Percentiles rank a stretch among this genome's conserved stretches.
Conservation (phyloP, 2,329 filamentous ascomycete species). For the Ceratocystis variospora region DNA sequence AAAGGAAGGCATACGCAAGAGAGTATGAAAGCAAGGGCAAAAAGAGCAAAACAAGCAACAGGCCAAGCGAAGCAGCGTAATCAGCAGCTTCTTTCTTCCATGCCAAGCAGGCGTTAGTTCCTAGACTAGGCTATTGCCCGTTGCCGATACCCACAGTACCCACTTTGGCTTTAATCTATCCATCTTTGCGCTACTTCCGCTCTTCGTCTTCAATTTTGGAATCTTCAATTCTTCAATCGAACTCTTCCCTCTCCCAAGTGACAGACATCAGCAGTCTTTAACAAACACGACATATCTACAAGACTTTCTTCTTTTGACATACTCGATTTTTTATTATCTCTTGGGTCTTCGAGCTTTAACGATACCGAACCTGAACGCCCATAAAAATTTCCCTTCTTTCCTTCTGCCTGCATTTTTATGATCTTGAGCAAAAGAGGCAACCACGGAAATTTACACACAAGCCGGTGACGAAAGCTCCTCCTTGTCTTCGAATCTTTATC, state of each 20-base stretch:
- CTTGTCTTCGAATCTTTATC: conserved; percentile 10
- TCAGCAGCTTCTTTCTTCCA: conserved; percentile 9
- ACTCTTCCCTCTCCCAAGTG: not conserved
- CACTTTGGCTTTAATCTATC: not conserved
- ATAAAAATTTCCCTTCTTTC: not conserved
- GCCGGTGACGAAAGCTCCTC: conserved; percentile 9
- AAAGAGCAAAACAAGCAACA: not conserved
- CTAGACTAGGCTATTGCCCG: not conserved
- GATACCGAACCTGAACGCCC: not conserved
- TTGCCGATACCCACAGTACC: not conserved
- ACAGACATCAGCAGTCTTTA: not conserved
- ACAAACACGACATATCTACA: not conserved
- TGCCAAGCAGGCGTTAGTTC: conserved; percentile 7
- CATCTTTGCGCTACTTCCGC: not conserved
- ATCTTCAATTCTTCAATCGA: not conserved
- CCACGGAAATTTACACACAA: not conserved
- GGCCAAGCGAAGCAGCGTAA: conserved; percentile 10
- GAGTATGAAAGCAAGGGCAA: not conserved
- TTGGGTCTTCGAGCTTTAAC: not conserved
- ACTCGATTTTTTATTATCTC: not conserved
- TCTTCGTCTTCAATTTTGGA: not conserved
- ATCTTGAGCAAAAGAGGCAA: not conserved
- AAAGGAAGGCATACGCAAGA: conserved; percentile 2
- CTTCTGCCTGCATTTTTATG: not conserved
- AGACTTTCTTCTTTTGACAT: not conserved